Evolutionary conservation across 495 filamentous ascomycete species (phyloP), one percentile per base, ranked within the genome.

Genomic region (Neurospora terricola): DNA sequence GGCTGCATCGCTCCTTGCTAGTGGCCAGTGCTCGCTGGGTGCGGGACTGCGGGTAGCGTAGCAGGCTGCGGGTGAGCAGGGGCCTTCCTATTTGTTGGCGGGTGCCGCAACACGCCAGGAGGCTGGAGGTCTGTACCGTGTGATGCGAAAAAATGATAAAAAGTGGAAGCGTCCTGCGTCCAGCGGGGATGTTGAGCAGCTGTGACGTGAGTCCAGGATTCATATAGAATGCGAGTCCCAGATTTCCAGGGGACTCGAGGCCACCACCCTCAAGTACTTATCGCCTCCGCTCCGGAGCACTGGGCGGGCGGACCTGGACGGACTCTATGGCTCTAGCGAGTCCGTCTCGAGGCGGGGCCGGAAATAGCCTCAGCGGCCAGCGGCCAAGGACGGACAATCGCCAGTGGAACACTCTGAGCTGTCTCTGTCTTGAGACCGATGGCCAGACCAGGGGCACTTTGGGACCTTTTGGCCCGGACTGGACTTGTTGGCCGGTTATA

Each of bases 141-240:
- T 77, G 77, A 78, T 78, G 77, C 42, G 69, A 75, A 73, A 72
- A 48, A 27, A 70, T 72, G 70, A 77, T 66, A 74, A 72, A 73
- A 74, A 71, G 54, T 42, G 70, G 70, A 72, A 76, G 74, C 69
- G 54, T 72, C 72, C 66, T 42, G 59, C 38, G 68, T 62, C 62
- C 72, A 37, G 37, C 30, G 72, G 69, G 72, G 45, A 70, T 69
- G 72, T 38, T 62, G 66, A 70, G 34, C 36, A 45, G 66, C 38
- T 73, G 68, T 73, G 72, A 70, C 59, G 72, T 73, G 69, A 40
- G 54, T 66, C 27, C 54, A 66, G 54, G 54, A 66, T 66, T 66
- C 54, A 66, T 21, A 54, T 54, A 21, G 45, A 27, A 54, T 54
- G 45, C 14, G 12, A 34, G 54, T 66, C 27, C 54, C 27, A 34